Evolutionary conservation across 805 yeast species (phyloP).

Genomic region (Nakazawaea laoshanensis): DNA sequence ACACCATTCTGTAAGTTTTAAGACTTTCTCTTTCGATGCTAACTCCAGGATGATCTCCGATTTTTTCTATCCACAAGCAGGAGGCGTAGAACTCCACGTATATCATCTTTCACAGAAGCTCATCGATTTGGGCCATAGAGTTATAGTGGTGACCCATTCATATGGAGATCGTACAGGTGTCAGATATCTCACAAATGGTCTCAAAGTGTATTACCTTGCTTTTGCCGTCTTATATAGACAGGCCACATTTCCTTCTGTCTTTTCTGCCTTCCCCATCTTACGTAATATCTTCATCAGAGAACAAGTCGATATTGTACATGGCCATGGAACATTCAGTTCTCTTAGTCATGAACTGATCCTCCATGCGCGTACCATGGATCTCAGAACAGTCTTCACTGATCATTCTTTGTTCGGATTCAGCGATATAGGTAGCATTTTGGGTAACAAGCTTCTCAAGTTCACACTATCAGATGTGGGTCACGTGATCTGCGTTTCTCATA

Average conservation of each 20-base stretch:
- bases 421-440: conserved; percentile 72
- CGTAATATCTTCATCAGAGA: conserved; percentile 84
- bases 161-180: conserved; percentile 80
- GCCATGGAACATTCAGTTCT: conserved; percentile 86
- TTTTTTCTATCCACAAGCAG: conserved; percentile 97
- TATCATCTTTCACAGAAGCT: conserved; percentile 84
- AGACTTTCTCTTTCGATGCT: no score
- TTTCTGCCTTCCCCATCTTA: conserved; percentile 77
- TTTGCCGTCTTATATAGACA: conserved; percentile 72
- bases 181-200: conserved; percentile 77
- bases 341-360: conserved; percentile 84
- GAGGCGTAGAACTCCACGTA: conserved; percentile 95
- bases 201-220: conserved; percentile 90
- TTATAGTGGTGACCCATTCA: conserved; percentile 80
- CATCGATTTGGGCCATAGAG: conserved; percentile 76
- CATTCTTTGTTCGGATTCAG: conserved; percentile 95
- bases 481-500: conserved; percentile 93
- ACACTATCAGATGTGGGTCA: conserved; percentile 82
- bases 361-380: conserved; percentile 92
- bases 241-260: conserved; percentile 83
- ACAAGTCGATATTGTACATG: conserved; percentile 81
- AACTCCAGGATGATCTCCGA: conserved; percentile 79
- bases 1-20: no score
- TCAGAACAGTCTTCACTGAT: conserved; percentile 88
- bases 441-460: conserved; percentile 80